Base-by-base conservation (phyloP, 805 yeast genomes). In the Candida broadrunensis region DNA sequence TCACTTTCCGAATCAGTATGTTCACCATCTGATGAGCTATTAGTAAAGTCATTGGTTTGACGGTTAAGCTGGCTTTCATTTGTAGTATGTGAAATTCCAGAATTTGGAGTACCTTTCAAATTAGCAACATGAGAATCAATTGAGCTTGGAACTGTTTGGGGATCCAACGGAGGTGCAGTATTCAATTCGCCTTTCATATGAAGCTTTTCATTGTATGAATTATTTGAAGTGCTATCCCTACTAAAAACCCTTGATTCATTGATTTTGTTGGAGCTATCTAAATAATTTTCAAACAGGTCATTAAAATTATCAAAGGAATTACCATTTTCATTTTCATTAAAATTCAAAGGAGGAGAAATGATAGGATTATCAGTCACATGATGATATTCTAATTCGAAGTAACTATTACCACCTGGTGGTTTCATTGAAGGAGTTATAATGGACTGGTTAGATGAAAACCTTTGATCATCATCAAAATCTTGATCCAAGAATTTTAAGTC, bases 391-490 rank as follows among this genome's bases (percentile, higher is more conserved):
- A 37, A 12, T 9, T 43, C 46, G 26, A 45, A 45, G 36, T 39
- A 45, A 11, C 42, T 46, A 30, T 23, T 35, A 2, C 27, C 24
- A 3, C 14, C 58, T 2, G 70, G 69, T 0, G 67, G 67, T 29
- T 56, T 56, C 62, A 62, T 58, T 5, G 54, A 48, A 3, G 68
- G 70, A 2, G 70, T 64, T 12, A 62, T 43, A 14, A 34, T 51
- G 53, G 31, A 41, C 35, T 23, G 44, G 33, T 9, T 41, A 39
- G 17, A 44, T 38, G 18, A 14, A 16, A 17, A 37, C 18, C 2
- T 31, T 3, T 35, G 36, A 16, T 16, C 21, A 20, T 37, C 38
- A 35, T 39, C 37, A 4, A 44, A 36, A 19, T 44, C 45, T 7
- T 36, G 26, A 2, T 30, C 41, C 8, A n/a, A n/a, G 9, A 34